Base-by-base conservation (phyloP, 2,329 filamentous ascomycete species). In the Phoma sp. region DNA sequence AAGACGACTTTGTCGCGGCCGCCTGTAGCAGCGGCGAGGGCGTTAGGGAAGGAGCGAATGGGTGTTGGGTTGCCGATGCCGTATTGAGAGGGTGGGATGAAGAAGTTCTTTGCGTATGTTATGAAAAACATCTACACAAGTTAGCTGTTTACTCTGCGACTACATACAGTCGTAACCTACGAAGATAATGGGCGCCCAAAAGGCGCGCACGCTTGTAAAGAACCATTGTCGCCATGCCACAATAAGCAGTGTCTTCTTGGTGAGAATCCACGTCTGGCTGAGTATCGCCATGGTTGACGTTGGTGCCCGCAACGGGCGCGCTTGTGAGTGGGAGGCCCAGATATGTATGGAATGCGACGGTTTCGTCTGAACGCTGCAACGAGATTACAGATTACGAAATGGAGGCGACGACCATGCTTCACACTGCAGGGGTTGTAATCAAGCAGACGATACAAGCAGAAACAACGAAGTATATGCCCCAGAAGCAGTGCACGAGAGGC, bases 71-170 rank as follows among this genome's bases (percentile, higher is more conserved):
- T 70, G 39, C 87, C 89, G 60, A 96, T 86, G 39, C 93, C 93
- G 66, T 83, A 96, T 3, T 82, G 77, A 0, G 89, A 88, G 1
- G 90, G 88, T 1, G 91, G 88, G 3, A 93, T 84, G 66, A 96
- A 93, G 59, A 96, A 84, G 71, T 93, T 93, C 63, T 90, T 88
- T 13, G 91, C 88, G 72, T 89, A 93, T 47, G 79, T 78, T 41
- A 83, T 82, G 62, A 77, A 76, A 67, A 78, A 78, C 73, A 79
- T 77, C 73, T 74, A 37, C 35, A 32, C 36, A 36, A 32, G 51
- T 70, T 33, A 66, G 64, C 39, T 18, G 18, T 25, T 37, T 14
- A 24, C 10, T 11, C 4, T 4, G 32, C 9, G 22, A 33, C 4
- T 14, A 3, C 25, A 33, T 18, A 8, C 4, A 13, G 11, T 9